Base-by-base conservation (phyloP, 768 basidiomycete species). In the Dacryopinax primogenitus region DNA sequence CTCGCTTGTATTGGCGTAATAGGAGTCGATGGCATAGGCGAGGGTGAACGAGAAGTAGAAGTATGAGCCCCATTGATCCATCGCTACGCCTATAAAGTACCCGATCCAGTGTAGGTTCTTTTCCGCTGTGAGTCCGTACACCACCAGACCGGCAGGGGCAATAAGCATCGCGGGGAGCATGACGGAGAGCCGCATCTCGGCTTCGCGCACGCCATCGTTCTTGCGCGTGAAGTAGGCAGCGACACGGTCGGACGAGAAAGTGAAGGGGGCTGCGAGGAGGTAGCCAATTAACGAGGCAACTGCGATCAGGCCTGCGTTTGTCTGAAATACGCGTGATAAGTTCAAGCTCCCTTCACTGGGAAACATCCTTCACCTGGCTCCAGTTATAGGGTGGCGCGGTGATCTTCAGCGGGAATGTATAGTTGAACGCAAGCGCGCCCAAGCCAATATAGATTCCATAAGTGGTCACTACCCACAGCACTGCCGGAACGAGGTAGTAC, bases 41-140 rank as follows among this genome's bases (percentile, higher is more conserved):
- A 64, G 28, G 6, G 63, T 64, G 63, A 64, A 64, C 39, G 63
- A 44, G 63, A 64, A 64, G 63, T 64, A 64, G 63, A 64, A 64
- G 39, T 64, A 64, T 18, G 39, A 44, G 21, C 39, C 26, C 32
- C 39, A 64, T 33, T 64, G 63, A 44, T 64, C 45, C 63, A 64
- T 32, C 13, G 63, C 63, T 32, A 64, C 63, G 63, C 63, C 63
- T 2, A 32, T 32, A 32, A 64, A 64, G 41, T 64, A 64, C 4
- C 39, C 63, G 63, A 64, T 26, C 63, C 63, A 64, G 63, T 41
- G 63, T 44, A 64, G 63, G 16, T 64, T 41, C 41, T 41, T 44
- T 44, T 64, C 63, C 6, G 63, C 63, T 13, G 63, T 45, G 18
- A 64, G 36, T 26, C 63, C 63, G 32, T 45, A 64, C 15, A 64